These are phyloP conservation scores for Pythium sp. DNA, from an alignment of 352 stramenopile species.

Conservation along the genomic window DNA sequence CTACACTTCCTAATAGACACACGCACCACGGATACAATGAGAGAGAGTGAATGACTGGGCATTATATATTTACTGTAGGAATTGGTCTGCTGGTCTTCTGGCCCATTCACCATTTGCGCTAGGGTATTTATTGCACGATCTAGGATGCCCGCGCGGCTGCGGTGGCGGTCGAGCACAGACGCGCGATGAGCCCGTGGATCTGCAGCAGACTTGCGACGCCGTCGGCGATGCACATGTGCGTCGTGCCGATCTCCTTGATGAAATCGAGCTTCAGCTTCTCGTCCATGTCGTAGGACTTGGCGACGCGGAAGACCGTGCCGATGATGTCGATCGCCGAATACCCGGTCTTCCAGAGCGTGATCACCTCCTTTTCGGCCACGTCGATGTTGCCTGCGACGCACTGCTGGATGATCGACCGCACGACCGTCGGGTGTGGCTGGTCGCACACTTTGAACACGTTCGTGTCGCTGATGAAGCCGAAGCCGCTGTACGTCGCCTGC, in stretches of 20 bases:
- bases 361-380: constrained; percentile 71
- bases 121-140: constrained; percentile 10
- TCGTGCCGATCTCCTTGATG: constrained; percentile 85
- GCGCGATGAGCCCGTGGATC: constrained; percentile 91
- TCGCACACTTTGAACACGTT: constrained; percentile 97
- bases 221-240: constrained; percentile 96
- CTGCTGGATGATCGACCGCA: constrained; percentile 60
- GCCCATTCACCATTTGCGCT: background rate
- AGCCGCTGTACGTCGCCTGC: constrained; percentile 95
- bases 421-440: constrained; percentile 92
- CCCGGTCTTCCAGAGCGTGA: constrained; percentile 78
- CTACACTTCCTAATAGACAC: too few species aligned
- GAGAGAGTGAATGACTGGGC: background rate
- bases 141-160: constrained; percentile 21
- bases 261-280: constrained; percentile 89
- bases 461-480: constrained; percentile 93
- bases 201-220: constrained; percentile 91
- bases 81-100: background rate
- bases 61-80: constrained; percentile 16
- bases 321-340: constrained; percentile 98
- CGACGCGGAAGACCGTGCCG: constrained; percentile 96
- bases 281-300: constrained; percentile 84
- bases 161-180: constrained; percentile 51
- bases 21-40: background rate
- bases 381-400: constrained; percentile 86